Conservation (phyloP, 768 basidiomycete genomes). For the Suillus luteus region DNA sequence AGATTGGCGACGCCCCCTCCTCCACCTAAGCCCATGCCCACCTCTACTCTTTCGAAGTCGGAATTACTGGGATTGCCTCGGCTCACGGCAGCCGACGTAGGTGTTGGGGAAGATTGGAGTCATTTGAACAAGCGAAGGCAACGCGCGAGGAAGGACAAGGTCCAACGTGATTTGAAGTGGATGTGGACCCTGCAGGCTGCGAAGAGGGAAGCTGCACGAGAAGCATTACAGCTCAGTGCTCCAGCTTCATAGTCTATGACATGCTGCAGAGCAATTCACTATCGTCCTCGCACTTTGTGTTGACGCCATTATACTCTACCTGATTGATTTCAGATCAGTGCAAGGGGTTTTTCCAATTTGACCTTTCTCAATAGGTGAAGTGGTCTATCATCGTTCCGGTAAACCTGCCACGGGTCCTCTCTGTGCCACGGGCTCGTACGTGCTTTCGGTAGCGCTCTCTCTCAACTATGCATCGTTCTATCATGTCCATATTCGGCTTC, state of each 20-base stretch:
- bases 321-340: no score
- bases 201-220: slow-evolving; percentile 13
- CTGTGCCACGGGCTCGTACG: no score
- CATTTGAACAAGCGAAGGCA: slow-evolving; percentile 61
- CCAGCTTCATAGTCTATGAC: not conserved
- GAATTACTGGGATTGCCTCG: slow-evolving; percentile 9
- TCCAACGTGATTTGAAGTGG: slow-evolving; percentile 43
- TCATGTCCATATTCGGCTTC: slow-evolving; percentile 61
- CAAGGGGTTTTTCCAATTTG: not conserved
- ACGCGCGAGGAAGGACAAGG: slow-evolving; percentile 46
- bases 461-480: slow-evolving; percentile 50
- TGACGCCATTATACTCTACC: not conserved
- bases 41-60: slow-evolving; percentile 28
- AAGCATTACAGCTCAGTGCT: not conserved
- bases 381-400: not conserved
- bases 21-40: slow-evolving; percentile 6
- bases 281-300: not conserved
- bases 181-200: slow-evolving; percentile 38
- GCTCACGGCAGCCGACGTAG: slow-evolving; percentile 30
- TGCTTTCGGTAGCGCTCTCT: no score
- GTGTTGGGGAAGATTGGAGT: slow-evolving; percentile 46
- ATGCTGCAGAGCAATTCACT: not conserved
- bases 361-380: not conserved
- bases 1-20: slow-evolving; percentile 13
- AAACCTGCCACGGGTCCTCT: not conserved